Conservation (phyloP, 2,329 filamentous ascomycete genomes). For the Penicillium decumbens region DNA sequence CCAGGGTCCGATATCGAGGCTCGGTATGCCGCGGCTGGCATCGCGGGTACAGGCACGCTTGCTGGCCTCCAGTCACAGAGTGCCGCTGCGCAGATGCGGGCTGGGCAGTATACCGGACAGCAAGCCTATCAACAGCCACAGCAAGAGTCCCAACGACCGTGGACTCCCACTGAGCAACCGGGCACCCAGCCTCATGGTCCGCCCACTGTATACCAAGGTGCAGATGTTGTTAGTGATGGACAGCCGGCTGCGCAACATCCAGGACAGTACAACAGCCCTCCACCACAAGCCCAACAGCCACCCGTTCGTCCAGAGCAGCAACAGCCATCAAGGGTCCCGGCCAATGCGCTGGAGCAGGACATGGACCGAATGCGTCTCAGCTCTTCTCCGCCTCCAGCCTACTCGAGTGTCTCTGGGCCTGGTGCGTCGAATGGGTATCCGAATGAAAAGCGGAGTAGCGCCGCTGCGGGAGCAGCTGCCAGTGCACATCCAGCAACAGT, state of each 20-base stretch:
- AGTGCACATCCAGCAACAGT: constrained; percentile 25
- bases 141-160: constrained; percentile 58
- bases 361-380: constrained; percentile 75
- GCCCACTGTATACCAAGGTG: constrained; percentile 85
- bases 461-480: constrained; percentile 22
- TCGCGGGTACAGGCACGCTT: constrained; percentile 77
- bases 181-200: constrained; percentile 83
- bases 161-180: constrained; percentile 91
- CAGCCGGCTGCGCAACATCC: constrained; percentile 30
- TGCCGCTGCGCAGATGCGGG: constrained; percentile 73
- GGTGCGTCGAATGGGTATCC: constrained; percentile 59
- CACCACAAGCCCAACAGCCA: constrained; percentile 25
- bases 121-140: constrained; percentile 38
- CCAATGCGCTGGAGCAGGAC: constrained; percentile 77
- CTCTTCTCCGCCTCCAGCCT: constrained; percentile 88
- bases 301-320: constrained; percentile 24
- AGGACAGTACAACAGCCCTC: constrained; percentile 32
- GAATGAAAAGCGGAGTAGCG: constrained; percentile 67
- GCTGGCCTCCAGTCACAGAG: constrained; percentile 70
- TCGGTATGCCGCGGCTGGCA: constrained; percentile 84
- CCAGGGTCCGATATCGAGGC: constrained; percentile 81
- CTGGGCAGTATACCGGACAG: constrained; percentile 68
- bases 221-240: constrained; percentile 57
- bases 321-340: constrained; percentile 44
- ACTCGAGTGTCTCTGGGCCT: constrained; percentile 66